Base-by-base conservation (phyloP, 192 early-diverging fungal genomes). In the Lobosporangium transversale region DNA sequence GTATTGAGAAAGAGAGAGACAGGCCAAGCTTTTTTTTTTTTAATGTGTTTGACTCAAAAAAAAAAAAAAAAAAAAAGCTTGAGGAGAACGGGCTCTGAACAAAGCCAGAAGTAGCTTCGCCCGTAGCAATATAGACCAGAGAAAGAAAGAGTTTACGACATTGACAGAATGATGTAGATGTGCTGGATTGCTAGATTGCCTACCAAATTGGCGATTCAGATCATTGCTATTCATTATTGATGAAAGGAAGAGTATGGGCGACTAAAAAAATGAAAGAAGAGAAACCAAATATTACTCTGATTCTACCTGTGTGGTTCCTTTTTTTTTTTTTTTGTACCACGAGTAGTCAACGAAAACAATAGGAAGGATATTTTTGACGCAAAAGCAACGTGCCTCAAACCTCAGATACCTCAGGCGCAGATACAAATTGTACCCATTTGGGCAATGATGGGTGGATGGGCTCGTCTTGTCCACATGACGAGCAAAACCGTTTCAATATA, bases 151-250 rank as follows among this genome's bases (percentile, higher is more conserved):
- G n/a, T n/a, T n/a, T n/a, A n/a, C n/a, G n/a, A n/a, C n/a, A n/a
- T n/a, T n/a, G n/a, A n/a, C n/a, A n/a, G n/a, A n/a, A n/a, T n/a
- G n/a, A n/a, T n/a, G n/a, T 31, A 31, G 35, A 9, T 21, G 42
- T 59, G 40, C 35, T 40, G 24, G 24, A 31, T 10, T 9, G 53
- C 20, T 18, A 21, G 1, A 7, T 1, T 6, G 55, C 67, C 51
- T 69, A 69, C 67, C 67, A 53, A 69, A 61, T 51, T 69, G 50
- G 23, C 61, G 37, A 43, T 61, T 69, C 43, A 69, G 49, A 60
- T 69, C 58, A 69, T 69, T 30, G 40, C 54, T 60, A 42, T 52
- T 69, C 67, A 69, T 69, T 59, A 57, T 60, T 26, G 58, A 49
- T 17, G 35, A 26, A 42, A 24, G 37, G 37, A 40, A 14, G 8